A percentile compares a stretch with the other conserved stretches of the same genome.
These are phyloP conservation scores for Colletotrichum gigasporum DNA, from an alignment of 2,329 filamentous ascomycete genomes.

Conservation along the genomic window DNA sequence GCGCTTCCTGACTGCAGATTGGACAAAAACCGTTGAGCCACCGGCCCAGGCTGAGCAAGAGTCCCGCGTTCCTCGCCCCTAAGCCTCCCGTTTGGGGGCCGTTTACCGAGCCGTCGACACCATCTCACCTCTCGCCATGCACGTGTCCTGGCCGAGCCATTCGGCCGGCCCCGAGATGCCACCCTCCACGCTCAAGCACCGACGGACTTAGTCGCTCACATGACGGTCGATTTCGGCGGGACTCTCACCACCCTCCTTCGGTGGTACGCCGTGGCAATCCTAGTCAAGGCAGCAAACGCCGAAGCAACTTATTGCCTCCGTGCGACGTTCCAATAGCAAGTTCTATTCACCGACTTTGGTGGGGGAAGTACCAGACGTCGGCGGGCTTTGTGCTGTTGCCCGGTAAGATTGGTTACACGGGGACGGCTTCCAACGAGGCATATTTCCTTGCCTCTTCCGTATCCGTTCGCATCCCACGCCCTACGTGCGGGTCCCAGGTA, in stretches of 20 bases:
- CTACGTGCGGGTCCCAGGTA: not conserved
- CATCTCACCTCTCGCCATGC: not conserved
- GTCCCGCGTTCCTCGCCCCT: not conserved
- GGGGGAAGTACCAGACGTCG: not conserved
- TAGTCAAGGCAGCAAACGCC: constrained; percentile 1
- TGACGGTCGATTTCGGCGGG: constrained; percentile 10
- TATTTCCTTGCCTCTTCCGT: not conserved
- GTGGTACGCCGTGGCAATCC: not conserved
- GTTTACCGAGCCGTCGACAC: not conserved
- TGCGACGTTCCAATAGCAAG: not conserved
- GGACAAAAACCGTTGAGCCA: constrained; percentile 1
- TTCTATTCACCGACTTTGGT: not conserved
- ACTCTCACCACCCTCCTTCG: constrained; percentile 15
- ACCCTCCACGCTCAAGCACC: not conserved
- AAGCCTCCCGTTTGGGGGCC: not conserved
- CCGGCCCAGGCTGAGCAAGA: not conserved
- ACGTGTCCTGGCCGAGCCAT: not conserved
- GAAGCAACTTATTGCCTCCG: not conserved
- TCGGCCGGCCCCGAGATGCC: constrained; percentile 22
- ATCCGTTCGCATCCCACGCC: not conserved
- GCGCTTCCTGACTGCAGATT: constrained; percentile 6
- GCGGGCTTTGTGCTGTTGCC: not conserved
- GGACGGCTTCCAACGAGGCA: constrained; percentile 5
- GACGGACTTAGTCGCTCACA: constrained; percentile 15
- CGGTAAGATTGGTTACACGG: not conserved